These are phyloP conservation scores for Rhizopus microsporus DNA, from an alignment of 371 early-diverging fungal species.

Conservation along the genomic window DNA sequence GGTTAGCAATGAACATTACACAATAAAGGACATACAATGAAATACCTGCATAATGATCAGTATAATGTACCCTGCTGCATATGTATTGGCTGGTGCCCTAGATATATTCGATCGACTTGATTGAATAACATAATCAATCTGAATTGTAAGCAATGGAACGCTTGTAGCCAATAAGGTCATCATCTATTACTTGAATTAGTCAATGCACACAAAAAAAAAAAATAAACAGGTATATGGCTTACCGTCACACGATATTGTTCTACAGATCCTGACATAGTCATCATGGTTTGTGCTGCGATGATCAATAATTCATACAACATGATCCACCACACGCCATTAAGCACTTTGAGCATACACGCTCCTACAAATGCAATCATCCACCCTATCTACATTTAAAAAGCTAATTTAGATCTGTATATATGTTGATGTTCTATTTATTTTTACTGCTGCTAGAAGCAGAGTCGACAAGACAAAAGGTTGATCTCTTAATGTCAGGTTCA, in stretches of 20 bases:
- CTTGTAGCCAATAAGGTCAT: conserved; percentile 40
- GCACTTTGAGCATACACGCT: conserved; percentile 35
- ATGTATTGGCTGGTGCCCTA: conserved; percentile 30
- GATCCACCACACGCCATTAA: conserved; percentile 54
- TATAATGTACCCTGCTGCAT: conserved; percentile 41
- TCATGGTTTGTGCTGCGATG: conserved; percentile 16
- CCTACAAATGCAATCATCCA: conserved; percentile 40
- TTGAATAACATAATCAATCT: conserved; percentile 44
- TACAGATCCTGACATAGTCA: conserved; percentile 29
- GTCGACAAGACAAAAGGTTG: conserved; percentile 33
- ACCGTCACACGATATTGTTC: conserved; percentile 39
- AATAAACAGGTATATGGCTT: conserved; percentile 6
- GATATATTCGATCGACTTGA: conserved; percentile 23
- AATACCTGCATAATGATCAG: conserved; percentile 32
- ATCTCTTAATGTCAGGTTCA: conserved; percentile 19
- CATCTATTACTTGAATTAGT: conserved; percentile 23
- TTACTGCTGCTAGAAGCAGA: conserved; percentile 34
- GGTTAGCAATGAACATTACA: not conserved
- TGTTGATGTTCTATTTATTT: conserved; percentile 1
- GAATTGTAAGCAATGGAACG: conserved; percentile 44
- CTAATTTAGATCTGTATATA: not conserved
- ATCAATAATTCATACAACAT: conserved; percentile 39
- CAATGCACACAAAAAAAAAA: not conserved
- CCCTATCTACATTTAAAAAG: conserved; percentile 23
- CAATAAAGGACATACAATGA: not conserved